Conservation (phyloP, 2,329 filamentous ascomycete species). For the Sclerotiophoma versabilis region DNA sequence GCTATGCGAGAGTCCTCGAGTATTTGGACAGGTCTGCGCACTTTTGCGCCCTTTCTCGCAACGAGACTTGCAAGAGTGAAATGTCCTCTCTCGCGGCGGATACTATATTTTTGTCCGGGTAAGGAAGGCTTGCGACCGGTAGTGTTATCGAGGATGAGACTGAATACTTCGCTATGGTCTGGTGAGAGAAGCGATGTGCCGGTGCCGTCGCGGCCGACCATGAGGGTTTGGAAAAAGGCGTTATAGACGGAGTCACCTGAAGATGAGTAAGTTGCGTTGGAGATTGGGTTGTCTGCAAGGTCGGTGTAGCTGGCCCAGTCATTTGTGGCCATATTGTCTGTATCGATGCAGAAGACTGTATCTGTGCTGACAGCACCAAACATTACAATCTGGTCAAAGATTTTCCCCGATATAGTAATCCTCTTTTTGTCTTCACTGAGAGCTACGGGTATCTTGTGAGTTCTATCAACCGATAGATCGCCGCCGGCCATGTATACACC, state of each 20-base stretch:
- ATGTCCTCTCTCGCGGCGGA: neutral
- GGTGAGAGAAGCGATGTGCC: neutral
- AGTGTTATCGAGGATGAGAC: neutral
- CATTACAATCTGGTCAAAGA: neutral
- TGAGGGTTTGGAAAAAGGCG: neutral
- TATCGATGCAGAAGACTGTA: neutral
- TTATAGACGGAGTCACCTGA: neutral
- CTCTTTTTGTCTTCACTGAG: neutral
- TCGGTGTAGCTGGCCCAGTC: neutral
- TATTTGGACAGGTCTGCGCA: slow-evolving; percentile 4
- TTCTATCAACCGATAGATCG: neutral
- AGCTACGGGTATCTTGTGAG: neutral
- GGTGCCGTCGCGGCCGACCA: neutral
- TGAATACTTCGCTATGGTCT: neutral
- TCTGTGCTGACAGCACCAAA: neutral
- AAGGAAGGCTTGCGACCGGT: neutral
- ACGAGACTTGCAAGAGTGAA: neutral
- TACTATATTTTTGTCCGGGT: neutral
- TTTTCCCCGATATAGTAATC: neutral
- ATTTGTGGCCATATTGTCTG: neutral
- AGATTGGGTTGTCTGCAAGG: neutral
- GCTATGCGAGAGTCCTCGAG: slow-evolving; percentile 25
- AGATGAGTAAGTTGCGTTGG: neutral
- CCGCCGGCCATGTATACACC: neutral
- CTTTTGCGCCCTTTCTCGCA: neutral